Base-by-base conservation (phyloP, 495 filamentous ascomycete species). In the Cercophora sp. region DNA sequence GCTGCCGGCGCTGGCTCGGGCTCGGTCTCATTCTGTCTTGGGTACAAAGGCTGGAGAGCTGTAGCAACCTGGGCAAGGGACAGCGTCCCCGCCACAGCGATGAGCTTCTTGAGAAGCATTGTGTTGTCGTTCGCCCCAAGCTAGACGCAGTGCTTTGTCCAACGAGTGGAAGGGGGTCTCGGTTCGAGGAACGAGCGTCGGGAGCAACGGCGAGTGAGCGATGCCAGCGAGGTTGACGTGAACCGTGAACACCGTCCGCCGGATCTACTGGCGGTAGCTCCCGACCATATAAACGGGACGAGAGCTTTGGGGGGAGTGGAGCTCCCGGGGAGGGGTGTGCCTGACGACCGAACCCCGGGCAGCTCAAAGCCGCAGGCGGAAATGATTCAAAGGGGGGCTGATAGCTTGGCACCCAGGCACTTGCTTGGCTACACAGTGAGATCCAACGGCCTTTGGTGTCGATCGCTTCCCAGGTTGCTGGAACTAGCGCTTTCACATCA, bases 61-160 rank as follows among this genome's bases (percentile, higher is more conserved):
- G 54, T 4, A 18, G 48, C 61, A 29, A 57, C 8, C 13, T 49
- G 55, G 41, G 51, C 54, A 48, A 66, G 57, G 43, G 55, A 60
- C 52, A 66, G 25, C 11, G 59, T 51, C 51, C 61, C 64, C 11
- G 63, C 50, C 35, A 54, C 45, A 25, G 54, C 48, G 16, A 66
- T 11, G 18, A 67, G 57, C 59, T 52, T 63, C 52, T 54, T 35
- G 27, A 67, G 48, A 60, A 58, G 56, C 64, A 67, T 67, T 8
- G 16, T 62, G 35, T n/a, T 39, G 16, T 37, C 45, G 34, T 32
- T 53, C 47, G 47, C 26, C 16, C 46, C 32, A 55, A 41, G 52
- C 29, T 36, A 40, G 54, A 39, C 37, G 47, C 43, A 27, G 26
- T 8, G 25, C 27, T 5, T 42, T 31, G 16, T 24, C 59, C 23